These are phyloP conservation scores for Plasmodium cynomolgi DNA, from an alignment of 169 alveolate species.

Conservation along the genomic window DNA sequence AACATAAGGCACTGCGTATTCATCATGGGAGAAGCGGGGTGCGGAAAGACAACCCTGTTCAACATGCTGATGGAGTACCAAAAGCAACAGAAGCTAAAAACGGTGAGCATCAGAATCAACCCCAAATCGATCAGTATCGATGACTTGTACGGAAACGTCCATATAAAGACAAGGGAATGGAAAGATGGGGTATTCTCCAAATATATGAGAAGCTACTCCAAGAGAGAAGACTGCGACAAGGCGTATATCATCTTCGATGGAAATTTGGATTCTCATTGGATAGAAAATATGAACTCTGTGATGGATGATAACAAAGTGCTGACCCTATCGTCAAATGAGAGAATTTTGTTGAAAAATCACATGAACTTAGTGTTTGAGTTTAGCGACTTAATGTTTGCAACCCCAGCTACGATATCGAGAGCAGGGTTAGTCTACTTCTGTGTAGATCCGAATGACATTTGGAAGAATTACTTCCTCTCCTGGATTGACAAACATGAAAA, in stretches of 20 bases:
- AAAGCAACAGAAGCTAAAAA: constrained; percentile 91
- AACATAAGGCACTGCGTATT: constrained; percentile 96
- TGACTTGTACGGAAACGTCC: constrained; percentile 94
- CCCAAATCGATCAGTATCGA: constrained; percentile 93
- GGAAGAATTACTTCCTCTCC: constrained; percentile 94
- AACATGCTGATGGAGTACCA: constrained; percentile 93
- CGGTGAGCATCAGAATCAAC: constrained; percentile 92
- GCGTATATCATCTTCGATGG: constrained; percentile 97
- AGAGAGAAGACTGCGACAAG: constrained; percentile 90
- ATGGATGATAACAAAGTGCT: constrained; percentile 96
- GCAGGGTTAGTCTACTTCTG: constrained; percentile 96
- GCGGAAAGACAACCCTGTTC: constrained; percentile 95
- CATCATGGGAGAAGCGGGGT: constrained; percentile 97
- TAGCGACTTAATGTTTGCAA: constrained; percentile 96
- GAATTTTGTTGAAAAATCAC: constrained; percentile 95
- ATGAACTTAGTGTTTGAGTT: constrained; percentile 97
- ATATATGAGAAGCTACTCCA: constrained; percentile 90
- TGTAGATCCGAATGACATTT: constrained; percentile 92
- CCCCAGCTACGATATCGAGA: constrained; percentile 98
- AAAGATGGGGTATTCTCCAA: constrained; percentile 94
- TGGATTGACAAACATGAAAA: constrained; percentile 92
- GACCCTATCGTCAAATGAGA: constrained; percentile 95
- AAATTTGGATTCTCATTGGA: constrained; percentile 97
- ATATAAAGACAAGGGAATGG: constrained; percentile 94
- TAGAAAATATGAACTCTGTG: constrained; percentile 96